Base-by-base conservation (phyloP, 2,329 filamentous ascomycete species). In the Scopulariopsis brevicaulis region DNA sequence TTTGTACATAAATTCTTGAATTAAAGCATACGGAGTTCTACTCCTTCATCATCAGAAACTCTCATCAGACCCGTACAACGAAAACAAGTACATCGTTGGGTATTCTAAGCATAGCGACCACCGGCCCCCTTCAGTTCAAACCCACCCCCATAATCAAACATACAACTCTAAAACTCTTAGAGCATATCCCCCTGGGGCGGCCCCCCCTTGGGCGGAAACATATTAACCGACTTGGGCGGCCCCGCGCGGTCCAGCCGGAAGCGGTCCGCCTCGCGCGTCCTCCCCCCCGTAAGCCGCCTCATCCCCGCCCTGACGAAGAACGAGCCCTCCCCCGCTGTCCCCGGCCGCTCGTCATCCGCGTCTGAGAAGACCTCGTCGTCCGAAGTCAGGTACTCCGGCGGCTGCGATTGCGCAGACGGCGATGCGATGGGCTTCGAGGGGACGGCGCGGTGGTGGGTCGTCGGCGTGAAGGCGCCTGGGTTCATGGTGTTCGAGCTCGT, bases 331-430 rank as follows among this genome's bases (percentile, higher is more conserved):
- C 69, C 68, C 68, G 70, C 22, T 12, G 28, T 43, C 68, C 70
- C 48, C 67, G 71, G 71, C 65, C 77, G 62, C 69, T 84, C 74
- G 64, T 84, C 74, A 68, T 91, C 88, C 15, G 84, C 84, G 63
- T 96, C 93, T 0, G 90, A 96, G 63, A 93, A 86, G 0, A 87
- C 79, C 63, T 96, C 91, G 59, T 96, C 90, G 59, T 95, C 87
- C 0, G 87, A 90, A 2, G 84, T 76, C 54, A 89, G 78, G 77
- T 58, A 82, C 76, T 37, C 77, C 77, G n/a, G 14, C 46, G 48
- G 34, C 20, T 37, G 51, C 1, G 34, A 50, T 3, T 37, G 51
- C 6, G 58, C 43, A 10, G 54, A 53, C 34, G 52, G 57, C 4
- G 53, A 54, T 4, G 34, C 25, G 6, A 34, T 34, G 20, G 56